phyloP scores from a whole-genome alignment of 371 early-diverging fungal species.

The Dichotomocladium elegans region DNA sequence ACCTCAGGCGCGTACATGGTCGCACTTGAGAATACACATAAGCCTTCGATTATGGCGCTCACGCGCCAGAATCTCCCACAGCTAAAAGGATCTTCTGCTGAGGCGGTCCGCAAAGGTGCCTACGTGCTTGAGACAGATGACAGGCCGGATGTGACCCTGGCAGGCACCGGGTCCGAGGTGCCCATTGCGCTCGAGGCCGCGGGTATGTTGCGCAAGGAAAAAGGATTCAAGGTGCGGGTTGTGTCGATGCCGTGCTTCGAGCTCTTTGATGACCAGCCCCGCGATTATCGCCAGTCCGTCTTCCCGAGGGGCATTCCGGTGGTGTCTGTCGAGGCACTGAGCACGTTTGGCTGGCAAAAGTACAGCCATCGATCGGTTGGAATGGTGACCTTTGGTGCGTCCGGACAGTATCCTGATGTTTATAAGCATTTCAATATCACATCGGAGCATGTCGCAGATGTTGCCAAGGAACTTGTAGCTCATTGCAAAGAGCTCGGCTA shows the following conservation, averaged over 20 bases:
- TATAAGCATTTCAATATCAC: constrained; percentile 77
- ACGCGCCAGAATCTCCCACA: constrained; percentile 96
- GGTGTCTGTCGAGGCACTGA: constrained; percentile 92
- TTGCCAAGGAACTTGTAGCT: constrained; percentile 63
- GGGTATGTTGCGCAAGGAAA: constrained; percentile 56
- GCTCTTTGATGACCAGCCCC: constrained; percentile 90
- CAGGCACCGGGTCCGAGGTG: constrained; percentile 97
- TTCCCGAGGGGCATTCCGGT: constrained; percentile 77
- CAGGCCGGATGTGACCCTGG: constrained; percentile 66
- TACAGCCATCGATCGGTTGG: constrained; percentile 91
- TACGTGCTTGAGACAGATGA: constrained; percentile 67
- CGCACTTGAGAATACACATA: constrained; percentile 66
- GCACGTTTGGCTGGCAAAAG: constrained; percentile 93
- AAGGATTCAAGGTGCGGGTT: constrained; percentile 69
- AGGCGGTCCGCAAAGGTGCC: constrained; percentile 76
- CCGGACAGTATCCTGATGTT: constrained; percentile 55
- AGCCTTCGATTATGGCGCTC: constrained; percentile 89
- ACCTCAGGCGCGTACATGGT: constrained; percentile 86
- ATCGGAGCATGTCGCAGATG: constrained; percentile 62
- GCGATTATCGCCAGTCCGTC: constrained; percentile 84
- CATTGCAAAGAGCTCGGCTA: constrained; percentile 55
- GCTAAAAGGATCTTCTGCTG: constrained; percentile 78
- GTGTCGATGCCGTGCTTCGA: constrained; percentile 97
- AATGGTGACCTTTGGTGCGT: constrained; percentile 94
- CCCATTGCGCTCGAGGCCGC: constrained; percentile 85